Evolutionary conservation across 139 green algal genomes (phyloP).

Genomic region (Coccomyxa sp.): DNA sequence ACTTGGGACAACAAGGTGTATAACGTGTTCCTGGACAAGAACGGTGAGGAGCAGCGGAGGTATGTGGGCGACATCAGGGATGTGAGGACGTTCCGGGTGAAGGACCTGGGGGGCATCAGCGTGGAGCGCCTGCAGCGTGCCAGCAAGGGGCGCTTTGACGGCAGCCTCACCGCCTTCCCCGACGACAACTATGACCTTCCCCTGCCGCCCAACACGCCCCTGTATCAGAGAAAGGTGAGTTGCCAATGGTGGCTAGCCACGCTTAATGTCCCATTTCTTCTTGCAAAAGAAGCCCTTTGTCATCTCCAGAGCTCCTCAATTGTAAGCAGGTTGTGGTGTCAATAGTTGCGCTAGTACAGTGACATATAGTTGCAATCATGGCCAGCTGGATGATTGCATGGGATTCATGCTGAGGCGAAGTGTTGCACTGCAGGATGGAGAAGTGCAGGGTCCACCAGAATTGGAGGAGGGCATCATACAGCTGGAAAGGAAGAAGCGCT

Average conservation of each 20-base stretch:
- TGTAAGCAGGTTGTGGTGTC: no score
- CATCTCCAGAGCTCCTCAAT: no score
- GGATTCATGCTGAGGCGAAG: neutral
- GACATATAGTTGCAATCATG: neutral
- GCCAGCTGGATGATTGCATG: neutral
- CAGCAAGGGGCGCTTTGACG: constrained; percentile 13
- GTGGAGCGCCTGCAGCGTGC: constrained; percentile 15
- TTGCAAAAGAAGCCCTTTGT: no score
- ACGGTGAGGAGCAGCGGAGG: constrained; percentile 18
- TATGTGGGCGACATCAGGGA: constrained; percentile 37
- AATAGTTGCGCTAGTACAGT: no score
- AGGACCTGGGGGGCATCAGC: constrained; percentile 32
- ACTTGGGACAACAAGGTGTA: constrained; percentile 16
- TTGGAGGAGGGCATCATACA: constrained; percentile 32
- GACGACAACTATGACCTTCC: neutral
- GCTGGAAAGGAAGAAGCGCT: constrained; percentile 8
- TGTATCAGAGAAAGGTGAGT: neutral
- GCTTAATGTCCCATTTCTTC: no score
- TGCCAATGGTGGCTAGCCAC: no score
- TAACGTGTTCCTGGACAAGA: constrained; percentile 35
- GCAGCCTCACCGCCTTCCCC: neutral
- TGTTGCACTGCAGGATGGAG: constrained; percentile 20
- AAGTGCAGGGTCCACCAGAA: constrained; percentile 16
- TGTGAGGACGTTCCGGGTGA: constrained; percentile 19
- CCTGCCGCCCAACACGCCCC: neutral